Conservation (phyloP, 2,329 filamentous ascomycete species). For the Beauveria bassiana region DNA sequence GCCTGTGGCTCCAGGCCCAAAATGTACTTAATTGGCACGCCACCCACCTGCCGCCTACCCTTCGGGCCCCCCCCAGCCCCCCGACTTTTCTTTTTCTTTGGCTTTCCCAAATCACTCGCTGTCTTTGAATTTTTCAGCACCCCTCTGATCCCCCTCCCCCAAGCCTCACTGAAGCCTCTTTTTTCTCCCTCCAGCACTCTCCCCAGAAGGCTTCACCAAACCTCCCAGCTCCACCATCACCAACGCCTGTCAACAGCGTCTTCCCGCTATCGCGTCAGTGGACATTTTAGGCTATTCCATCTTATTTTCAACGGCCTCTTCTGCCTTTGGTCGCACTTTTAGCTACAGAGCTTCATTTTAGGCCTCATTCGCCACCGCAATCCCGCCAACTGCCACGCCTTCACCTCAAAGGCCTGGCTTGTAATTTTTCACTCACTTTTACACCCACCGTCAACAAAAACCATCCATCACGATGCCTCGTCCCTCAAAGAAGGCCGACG, state of each 20-base stretch:
- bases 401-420: not conserved
- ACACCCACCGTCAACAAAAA: constrained; percentile 15
- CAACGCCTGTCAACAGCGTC: constrained; percentile 14
- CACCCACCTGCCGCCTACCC: constrained; percentile 20
- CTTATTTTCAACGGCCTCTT: not conserved
- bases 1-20: constrained; percentile 12
- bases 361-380: not conserved
- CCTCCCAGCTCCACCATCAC: constrained; percentile 16
- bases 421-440: not conserved
- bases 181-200: constrained; percentile 15
- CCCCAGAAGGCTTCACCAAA: constrained; percentile 14
- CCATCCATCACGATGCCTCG: constrained; percentile 33
- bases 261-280: constrained; percentile 11
- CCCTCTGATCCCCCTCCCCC: constrained; percentile 18
- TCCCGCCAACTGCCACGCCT: not conserved
- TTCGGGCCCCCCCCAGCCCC: constrained; percentile 18
- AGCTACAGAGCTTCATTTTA: not conserved
- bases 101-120: constrained; percentile 16
- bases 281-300: constrained; percentile 1
- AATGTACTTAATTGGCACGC: constrained; percentile 30
- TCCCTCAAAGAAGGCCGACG: constrained; percentile 35
- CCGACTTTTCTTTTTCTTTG: constrained; percentile 7
- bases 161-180: constrained; percentile 19
- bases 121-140: constrained; percentile 19
- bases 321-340: not conserved